Evolutionary conservation across 257 asterid genomes (phyloP).

Genomic region (Solanum ahanhuiri): DNA sequence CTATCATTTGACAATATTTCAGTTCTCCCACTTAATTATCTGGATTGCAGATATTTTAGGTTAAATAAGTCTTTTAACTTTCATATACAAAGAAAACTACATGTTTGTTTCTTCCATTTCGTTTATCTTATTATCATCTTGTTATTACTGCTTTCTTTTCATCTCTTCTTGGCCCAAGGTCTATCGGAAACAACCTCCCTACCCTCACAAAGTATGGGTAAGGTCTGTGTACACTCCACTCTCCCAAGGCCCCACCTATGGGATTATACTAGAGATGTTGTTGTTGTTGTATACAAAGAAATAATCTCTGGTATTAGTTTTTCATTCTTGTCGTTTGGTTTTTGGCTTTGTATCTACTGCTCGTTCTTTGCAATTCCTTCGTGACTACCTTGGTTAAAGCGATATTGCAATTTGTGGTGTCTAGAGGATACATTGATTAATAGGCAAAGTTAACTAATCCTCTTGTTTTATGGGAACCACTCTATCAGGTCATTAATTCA

Average conservation of each 20-base stretch:
- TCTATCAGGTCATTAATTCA: background rate
- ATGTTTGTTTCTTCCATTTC: background rate
- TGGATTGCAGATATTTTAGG: background rate
- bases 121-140: background rate
- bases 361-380: background rate
- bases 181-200: background rate
- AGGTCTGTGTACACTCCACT: background rate
- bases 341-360: background rate
- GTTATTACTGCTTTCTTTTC: background rate
- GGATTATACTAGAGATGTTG: background rate
- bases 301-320: background rate
- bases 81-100: background rate
- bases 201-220: background rate
- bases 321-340: background rate
- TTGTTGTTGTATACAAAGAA: background rate
- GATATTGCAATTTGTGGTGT: background rate
- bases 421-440: background rate
- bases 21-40: background rate
- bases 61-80: background rate
- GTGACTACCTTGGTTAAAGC: background rate
- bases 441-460: background rate
- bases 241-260: background rate
- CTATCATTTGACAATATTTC: background rate
- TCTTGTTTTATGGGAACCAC: background rate
- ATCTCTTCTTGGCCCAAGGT: background rate